phyloP scores from a whole-genome alignment of 768 basidiomycete genomes.

The Russula brevipes region DNA sequence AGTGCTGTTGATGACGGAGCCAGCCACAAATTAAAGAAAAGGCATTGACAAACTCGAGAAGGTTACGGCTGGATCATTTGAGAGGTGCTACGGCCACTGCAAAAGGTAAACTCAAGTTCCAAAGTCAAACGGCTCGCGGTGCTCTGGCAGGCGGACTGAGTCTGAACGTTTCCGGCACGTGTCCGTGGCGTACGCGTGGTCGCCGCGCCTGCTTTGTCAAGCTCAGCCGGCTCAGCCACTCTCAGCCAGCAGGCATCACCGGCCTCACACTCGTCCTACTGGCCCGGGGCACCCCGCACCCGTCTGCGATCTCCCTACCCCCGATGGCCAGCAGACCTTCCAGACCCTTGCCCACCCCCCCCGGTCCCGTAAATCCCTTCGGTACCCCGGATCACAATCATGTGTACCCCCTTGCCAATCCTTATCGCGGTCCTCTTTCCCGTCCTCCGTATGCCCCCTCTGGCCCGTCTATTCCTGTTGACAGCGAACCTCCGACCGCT shows the following conservation, averaged over 20 bases:
- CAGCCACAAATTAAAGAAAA: neutral
- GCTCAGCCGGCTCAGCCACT: neutral
- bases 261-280: no score
- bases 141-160: neutral
- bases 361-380: slow-evolving; percentile 4
- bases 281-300: neutral
- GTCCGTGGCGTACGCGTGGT: slow-evolving; percentile 18
- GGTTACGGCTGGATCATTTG: neutral
- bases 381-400: slow-evolving; percentile 7
- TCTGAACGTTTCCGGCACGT: slow-evolving; percentile 4
- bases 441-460: slow-evolving; percentile 29
- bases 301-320: neutral
- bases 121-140: neutral
- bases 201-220: slow-evolving; percentile 2
- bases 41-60: neutral
- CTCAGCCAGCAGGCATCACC: neutral
- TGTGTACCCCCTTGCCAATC: slow-evolving; percentile 20
- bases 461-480: slow-evolving; percentile 28
- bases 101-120: neutral
- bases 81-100: neutral
- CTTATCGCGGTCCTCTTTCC: slow-evolving; percentile 36
- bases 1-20: neutral
- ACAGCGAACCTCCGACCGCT: slow-evolving; percentile 42
- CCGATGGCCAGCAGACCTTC: slow-evolving; percentile 17
- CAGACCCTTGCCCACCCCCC: slow-evolving; percentile 25